Evolutionary conservation across 352 stramenopile species (phyloP).

Genomic region (Thraustochytrium sp.): DNA sequence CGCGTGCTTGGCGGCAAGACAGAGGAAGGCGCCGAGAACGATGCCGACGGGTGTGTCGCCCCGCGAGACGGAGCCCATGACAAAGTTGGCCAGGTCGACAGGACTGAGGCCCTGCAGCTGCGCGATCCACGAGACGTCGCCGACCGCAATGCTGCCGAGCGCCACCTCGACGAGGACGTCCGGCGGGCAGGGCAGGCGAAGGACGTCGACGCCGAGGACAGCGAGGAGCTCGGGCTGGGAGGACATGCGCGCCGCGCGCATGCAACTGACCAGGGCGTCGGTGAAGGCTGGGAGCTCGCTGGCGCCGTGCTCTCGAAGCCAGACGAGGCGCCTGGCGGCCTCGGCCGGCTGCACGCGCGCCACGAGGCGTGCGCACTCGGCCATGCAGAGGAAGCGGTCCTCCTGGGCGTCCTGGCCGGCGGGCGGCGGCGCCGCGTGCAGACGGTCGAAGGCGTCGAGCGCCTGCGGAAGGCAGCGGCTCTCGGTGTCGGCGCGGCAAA

Average conservation of each 20-base stretch:
- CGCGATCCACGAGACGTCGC: background rate
- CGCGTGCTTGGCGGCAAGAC: background rate
- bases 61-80: background rate
- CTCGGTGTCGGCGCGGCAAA: background rate
- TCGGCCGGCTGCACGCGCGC: background rate
- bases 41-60: background rate
- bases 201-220: background rate
- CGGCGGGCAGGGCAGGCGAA: background rate
- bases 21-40: slow-evolving; percentile 1
- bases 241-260: background rate
- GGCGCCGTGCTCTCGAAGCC: background rate
- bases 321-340: background rate
- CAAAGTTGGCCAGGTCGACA: background rate
- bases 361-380: background rate
- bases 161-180: background rate
- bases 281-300: background rate
- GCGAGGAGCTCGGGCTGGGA: background rate
- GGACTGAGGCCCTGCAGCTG: background rate
- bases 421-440: background rate
- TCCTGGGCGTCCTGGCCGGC: background rate
- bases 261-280: background rate
- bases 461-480: background rate
- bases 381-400: slow-evolving; percentile 4
- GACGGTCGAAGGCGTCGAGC: background rate
- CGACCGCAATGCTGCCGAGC: background rate